A percentile compares a stretch with the other conserved stretches of the same genome.
These are phyloP conservation scores for Periconia macrospinosa DNA, from an alignment of 2,329 filamentous ascomycete genomes.

Conservation along the genomic window DNA sequence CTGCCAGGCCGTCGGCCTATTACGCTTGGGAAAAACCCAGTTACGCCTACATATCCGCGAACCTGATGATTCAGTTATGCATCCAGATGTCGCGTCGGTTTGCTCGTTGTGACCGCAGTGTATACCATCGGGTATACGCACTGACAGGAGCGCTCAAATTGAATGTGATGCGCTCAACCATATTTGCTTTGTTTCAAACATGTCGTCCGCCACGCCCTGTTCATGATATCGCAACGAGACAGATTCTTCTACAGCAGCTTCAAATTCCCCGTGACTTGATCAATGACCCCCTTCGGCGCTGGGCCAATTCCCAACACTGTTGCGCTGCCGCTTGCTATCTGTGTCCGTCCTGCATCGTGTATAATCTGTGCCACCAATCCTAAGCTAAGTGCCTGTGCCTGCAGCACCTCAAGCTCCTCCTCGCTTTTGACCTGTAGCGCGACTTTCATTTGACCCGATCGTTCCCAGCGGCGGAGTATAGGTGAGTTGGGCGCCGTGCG, in stretches of 20 bases:
- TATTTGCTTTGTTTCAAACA: too few species aligned
- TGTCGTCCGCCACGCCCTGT: too few species aligned
- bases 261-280: constrained; percentile 80
- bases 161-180: too few species aligned
- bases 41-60: constrained; percentile 65
- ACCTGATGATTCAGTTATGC: too few species aligned
- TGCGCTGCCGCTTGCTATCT: constrained; percentile 90
- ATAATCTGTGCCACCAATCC: constrained; percentile 89
- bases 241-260: constrained; percentile 67
- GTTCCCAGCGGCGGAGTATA: constrained; percentile 83
- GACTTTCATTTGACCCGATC: constrained; percentile 85
- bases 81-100: too few species aligned
- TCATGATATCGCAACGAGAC: too few species aligned
- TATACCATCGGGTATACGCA: background rate
- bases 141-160: background rate
- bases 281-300: constrained; percentile 82
- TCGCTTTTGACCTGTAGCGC: constrained; percentile 86
- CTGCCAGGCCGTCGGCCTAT: constrained; percentile 86
- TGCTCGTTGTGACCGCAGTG: too few species aligned
- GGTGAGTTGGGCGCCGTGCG: constrained; percentile 57
- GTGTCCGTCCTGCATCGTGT: constrained; percentile 92
- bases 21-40: constrained; percentile 85
- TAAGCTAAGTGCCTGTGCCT: constrained; percentile 78
- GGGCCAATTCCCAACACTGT: constrained; percentile 79
- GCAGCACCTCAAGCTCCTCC: constrained; percentile 74